phyloP scores from a whole-genome alignment of 805 yeast species.

The Barnettozyma pratensis region DNA sequence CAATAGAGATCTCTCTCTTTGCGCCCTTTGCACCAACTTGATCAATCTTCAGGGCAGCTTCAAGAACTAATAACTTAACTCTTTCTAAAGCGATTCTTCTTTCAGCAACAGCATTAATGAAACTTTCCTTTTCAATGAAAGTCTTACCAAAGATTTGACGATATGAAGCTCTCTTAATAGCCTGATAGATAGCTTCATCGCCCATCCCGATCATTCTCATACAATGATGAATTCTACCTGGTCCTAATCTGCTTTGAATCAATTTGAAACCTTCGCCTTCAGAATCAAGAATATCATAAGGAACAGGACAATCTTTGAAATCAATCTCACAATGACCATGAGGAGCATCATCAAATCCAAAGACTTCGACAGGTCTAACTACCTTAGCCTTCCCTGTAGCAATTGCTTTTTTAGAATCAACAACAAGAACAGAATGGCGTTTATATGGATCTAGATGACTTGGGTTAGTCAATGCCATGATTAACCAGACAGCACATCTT shows the following conservation, averaged over 20 bases:
- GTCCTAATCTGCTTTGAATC: conserved; percentile 61
- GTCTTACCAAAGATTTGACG: conserved; percentile 49
- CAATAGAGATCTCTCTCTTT: conserved; percentile 51
- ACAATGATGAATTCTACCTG: conserved; percentile 69
- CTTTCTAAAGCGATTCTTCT: conserved; percentile 48
- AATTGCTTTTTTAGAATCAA: conserved; percentile 46
- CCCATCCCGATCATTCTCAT: conserved; percentile 62
- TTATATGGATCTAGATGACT: conserved; percentile 30
- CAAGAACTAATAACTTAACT: conserved; percentile 48
- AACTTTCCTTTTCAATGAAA: conserved; percentile 45
- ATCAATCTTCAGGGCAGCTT: conserved; percentile 60
- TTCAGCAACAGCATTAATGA: conserved; percentile 44
- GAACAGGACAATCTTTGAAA: conserved; percentile 45
- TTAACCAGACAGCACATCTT: conserved; percentile 37
- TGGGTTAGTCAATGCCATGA: conserved; percentile 26
- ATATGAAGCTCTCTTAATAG: conserved; percentile 46
- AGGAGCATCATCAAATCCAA: conserved; percentile 66
- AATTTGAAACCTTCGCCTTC: conserved; percentile 59
- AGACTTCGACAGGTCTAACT: conserved; percentile 46
- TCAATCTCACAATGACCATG: conserved; percentile 64
- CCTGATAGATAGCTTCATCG: conserved; percentile 45
- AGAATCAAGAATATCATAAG: conserved; percentile 36
- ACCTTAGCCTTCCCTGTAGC: conserved; percentile 44
- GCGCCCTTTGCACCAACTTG: conserved; percentile 49
- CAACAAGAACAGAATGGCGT: conserved; percentile 52